Base-by-base conservation (phyloP, 768 basidiomycete species). In the Sporobolomyces roseus region DNA sequence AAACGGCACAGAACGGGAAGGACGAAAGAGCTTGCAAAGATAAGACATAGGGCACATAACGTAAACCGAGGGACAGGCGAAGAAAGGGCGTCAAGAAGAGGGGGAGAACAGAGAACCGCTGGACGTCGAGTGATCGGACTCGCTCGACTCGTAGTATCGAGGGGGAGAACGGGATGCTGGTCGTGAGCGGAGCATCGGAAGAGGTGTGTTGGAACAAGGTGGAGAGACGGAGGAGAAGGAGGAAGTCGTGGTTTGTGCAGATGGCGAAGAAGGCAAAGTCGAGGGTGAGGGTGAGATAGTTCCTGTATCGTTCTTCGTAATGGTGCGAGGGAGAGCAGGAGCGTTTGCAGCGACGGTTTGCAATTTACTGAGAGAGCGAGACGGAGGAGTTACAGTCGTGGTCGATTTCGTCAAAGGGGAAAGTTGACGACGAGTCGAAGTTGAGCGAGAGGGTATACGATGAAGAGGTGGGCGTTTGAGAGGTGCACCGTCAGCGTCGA, bases 121-220 rank as follows among this genome's bases (percentile, higher is more conserved):
- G 32, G 35, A 21, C 32, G 52, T 35, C 52, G 52, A 25, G 52
- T 33, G 52, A 53, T 53, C 52, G 52, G 27, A 46, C 12, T 25
- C 46, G 46, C 46, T 48, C 46, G 49, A 27, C 10, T 50, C 49
- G 25, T 29, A 25, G 17, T 50, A 10, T 27, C 49, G 49, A 12
- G 25, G n/a, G 27, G 27, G 27, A 23, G 49, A 25, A 25, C 25
- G 9, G 7, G 25, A 50, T 10, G n/a, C 25, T 10, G 49, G 49
- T 25, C 25, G 49, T 27, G 49, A 50, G 13, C 49, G 17, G 25
- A 21, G 8, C 4, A 25, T 5, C 9, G 25, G 49, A 27, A 25
- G 49, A 50, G 49, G n/a, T 10, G 49, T 29, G 49, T 27, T 23
- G n/a, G n/a, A n/a, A n/a, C 46, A 23, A 48, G 46, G 46, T 17